Base-by-base conservation (phyloP, 2,329 filamentous ascomycete genomes). In the Cadophora gregata region DNA sequence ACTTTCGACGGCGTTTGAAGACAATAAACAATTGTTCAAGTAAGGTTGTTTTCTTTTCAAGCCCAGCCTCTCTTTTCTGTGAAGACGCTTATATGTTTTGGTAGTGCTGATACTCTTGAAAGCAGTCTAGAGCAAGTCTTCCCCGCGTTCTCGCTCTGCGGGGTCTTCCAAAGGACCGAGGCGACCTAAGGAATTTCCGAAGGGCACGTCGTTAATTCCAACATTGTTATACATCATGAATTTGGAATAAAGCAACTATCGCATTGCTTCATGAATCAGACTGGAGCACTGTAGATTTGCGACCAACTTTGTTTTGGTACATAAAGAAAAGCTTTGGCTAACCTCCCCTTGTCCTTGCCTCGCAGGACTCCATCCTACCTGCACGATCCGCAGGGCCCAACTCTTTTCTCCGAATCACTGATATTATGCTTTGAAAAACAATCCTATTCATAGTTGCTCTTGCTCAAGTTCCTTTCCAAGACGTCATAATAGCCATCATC, bases 111-210 rank as follows among this genome's bases (percentile, higher is more conserved):
- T 8, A 47, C 19, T n/a, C 38, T 19, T 42, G 6, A 16, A 42
- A 16, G 14, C 6, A 42, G 38, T 42, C 38, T 42, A 42, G 38
- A 19, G 1, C 38, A 21, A 47, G 42, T 47, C 42, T 47, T 47
- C 42, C 42, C 42, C 42, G 42, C 42, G 42, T 47, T 47, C 19
- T 47, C 42, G 42, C 19, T 47, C 42, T 58, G 55, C 55, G 55
- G 55, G 55, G 55, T 58, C 33, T 47, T 47, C 19, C 19, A 21
- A 47, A 4, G 3, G 21, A 58, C 21, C 33, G 55, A 58, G 55
- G 21, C 31, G n/a, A 21, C 14, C n/a, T 38, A 7, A 31, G 55
- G 21, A 36, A 38, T 8, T 38, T 12, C 9, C 31, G 12, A 42
- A 25, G 33, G 25, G n/a, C 9, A 8, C n/a, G n/a, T n/a, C n/a